These are phyloP conservation scores for Daldinia loculata DNA, from an alignment of 495 filamentous ascomycete genomes.

Conservation along the genomic window DNA sequence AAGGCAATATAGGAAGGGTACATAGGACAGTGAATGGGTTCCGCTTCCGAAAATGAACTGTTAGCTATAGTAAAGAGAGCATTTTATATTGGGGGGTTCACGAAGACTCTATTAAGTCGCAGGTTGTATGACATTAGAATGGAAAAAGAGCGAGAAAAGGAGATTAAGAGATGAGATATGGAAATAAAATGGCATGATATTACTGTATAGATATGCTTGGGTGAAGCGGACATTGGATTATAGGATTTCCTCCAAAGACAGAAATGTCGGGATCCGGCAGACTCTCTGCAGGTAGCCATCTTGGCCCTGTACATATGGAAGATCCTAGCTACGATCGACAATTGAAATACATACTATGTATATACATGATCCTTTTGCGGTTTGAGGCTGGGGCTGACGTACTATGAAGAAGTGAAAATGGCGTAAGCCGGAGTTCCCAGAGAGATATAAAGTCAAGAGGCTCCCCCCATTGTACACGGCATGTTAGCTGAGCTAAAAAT, in stretches of 20 bases:
- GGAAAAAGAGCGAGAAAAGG: neutral
- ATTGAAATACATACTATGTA: neutral
- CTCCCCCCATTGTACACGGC: neutral
- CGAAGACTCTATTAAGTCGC: no score
- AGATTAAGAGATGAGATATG: neutral
- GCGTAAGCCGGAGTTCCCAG: neutral
- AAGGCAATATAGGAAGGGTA: neutral
- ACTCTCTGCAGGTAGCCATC: neutral
- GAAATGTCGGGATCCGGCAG: neutral
- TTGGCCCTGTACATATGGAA: neutral
- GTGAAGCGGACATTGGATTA: neutral
- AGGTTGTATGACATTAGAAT: neutral
- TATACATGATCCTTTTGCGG: slow-evolving; percentile 3
- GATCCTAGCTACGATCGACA: neutral
- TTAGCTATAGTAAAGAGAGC: neutral
- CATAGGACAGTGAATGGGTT: no score
- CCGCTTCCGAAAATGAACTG: neutral
- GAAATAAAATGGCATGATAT: neutral
- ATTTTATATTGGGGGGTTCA: neutral
- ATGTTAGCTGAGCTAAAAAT: neutral
- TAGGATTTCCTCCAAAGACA: neutral
- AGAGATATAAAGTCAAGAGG: neutral
- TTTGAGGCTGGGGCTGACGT: slow-evolving; percentile 22
- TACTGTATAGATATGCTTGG: neutral
- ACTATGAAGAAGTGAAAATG: neutral